Base-by-base conservation (phyloP, 2,329 filamentous ascomycete genomes). In the Bipolaris zeicola region DNA sequence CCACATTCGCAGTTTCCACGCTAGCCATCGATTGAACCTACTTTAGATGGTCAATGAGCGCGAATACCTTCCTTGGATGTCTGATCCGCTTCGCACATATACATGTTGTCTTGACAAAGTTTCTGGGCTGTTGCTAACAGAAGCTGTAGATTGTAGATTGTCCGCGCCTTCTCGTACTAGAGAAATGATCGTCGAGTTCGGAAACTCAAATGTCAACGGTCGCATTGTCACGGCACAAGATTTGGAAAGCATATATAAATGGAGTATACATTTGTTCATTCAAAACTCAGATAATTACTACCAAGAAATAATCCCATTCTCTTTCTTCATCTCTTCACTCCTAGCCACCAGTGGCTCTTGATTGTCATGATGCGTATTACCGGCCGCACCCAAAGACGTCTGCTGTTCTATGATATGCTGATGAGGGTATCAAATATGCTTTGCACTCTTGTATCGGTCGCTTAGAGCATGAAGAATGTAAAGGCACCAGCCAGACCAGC, bases 1-100 rank as follows among this genome's bases (percentile, higher is more conserved):
- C 87, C 85, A 81, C 85, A 90, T 91, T 92, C 89, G 89, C 89
- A 92, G 89, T 92, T 92, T 92, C 87, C 89, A 90, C 89, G 90
- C 82, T 87, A 90, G 87, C 83, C 84, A 83, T 83, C 79, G 73
- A 67, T 72, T 76, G 86, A 88, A 87, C 86, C 86, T 86, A 83
- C 78, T 79, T 65, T 49, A 83, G 83, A 72, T 73, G 84, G 83
- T 80, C 87, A 73, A 88, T 90, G 88, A 90, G 83, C 83, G 87
- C 70, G 66, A 70, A 69, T 71, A 70, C 76, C 87, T 89, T 89
- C 87, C 86, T 90, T 90, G 87, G 88, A 89, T 89, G 87, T 89
- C 87, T 88, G 85, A 89, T 80, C 8, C 34, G 50, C 57, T 50
- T 46, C 60, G 31, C 28, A 58, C 42, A 6, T 16, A 26, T 6